Evolutionary conservation across 495 filamentous ascomycete genomes (phyloP).

Genomic region (Penicillium manginii): DNA sequence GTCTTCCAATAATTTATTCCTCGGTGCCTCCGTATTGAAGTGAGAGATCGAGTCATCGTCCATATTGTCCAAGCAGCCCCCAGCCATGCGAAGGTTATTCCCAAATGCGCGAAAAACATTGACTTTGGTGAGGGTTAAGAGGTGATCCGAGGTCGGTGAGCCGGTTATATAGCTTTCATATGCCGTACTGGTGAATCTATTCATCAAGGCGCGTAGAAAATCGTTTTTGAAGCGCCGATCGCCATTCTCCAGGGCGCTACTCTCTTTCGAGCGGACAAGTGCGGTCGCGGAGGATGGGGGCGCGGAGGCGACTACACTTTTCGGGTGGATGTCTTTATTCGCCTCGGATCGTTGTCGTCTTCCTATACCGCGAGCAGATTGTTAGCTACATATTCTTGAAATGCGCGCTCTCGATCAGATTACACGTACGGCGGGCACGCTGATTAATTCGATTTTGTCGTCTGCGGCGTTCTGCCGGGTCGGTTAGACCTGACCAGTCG

Average conservation of each 20-base stretch:
- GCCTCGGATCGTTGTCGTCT: slow-evolving; percentile 15
- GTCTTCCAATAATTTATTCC: slow-evolving; percentile 11
- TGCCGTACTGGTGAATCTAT: slow-evolving; percentile 32
- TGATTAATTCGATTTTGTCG: slow-evolving; percentile 52
- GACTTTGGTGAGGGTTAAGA: slow-evolving; percentile 44
- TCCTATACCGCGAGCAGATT: slow-evolving; percentile 6
- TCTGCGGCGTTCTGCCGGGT: slow-evolving; percentile 42
- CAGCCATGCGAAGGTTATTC: slow-evolving; percentile 20
- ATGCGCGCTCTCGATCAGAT: not conserved
- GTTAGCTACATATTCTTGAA: not conserved
- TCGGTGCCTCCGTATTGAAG: slow-evolving; percentile 24
- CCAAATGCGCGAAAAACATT: slow-evolving; percentile 48
- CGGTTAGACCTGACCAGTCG: slow-evolving; percentile 43
- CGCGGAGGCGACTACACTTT: slow-evolving; percentile 14
- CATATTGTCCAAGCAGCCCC: slow-evolving; percentile 28
- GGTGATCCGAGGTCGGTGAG: slow-evolving; percentile 41
- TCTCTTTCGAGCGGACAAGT: slow-evolving; percentile 3
- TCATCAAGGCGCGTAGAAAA: slow-evolving; percentile 14
- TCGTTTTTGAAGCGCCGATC: too few species aligned
- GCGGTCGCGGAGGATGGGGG: slow-evolving; percentile 6
- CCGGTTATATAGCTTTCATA: slow-evolving; percentile 36
- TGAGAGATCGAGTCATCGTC: slow-evolving; percentile 39
- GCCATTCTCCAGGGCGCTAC: not conserved
- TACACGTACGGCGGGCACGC: slow-evolving; percentile 39
- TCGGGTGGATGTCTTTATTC: slow-evolving; percentile 20